These are phyloP conservation scores for Lagerstroemia speciosa DNA, from an alignment of 345 rosid genomes.

Conservation along the genomic window DNA sequence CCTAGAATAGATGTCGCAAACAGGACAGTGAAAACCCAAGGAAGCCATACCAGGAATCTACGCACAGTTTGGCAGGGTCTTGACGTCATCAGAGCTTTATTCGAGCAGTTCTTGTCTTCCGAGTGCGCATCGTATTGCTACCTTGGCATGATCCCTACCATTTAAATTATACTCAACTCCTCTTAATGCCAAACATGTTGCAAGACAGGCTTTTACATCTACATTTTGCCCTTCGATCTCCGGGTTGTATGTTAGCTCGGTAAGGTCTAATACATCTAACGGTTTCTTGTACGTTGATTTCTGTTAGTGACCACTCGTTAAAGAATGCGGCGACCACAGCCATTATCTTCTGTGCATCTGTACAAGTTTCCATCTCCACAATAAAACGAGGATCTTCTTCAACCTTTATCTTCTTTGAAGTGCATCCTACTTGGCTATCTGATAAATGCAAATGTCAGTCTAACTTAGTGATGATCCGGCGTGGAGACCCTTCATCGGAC, in stretches of 20 bases:
- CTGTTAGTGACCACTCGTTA: constrained; percentile 7
- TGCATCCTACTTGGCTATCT: no score
- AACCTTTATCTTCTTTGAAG: no score
- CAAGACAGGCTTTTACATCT: background rate
- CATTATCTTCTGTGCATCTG: background rate
- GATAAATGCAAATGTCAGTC: no score
- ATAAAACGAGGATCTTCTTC: no score
- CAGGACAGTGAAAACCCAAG: constrained; percentile 11
- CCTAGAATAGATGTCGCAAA: constrained; percentile 8
- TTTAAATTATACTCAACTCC: no score
- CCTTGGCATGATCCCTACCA: no score
- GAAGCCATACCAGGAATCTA: constrained; percentile 17
- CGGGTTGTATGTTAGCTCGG: background rate
- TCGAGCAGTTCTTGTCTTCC: constrained; percentile 14
- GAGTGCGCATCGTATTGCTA: constrained; percentile 6
- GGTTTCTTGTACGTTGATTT: background rate
- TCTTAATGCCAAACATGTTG: no score
- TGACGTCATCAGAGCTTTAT: constrained; percentile 16
- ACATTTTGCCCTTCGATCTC: background rate
- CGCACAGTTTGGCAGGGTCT: constrained; percentile 19
- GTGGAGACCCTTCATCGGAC: no score
- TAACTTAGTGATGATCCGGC: no score
- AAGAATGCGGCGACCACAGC: constrained; percentile 17
- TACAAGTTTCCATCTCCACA: no score
- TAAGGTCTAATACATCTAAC: background rate